Percentiles rank a stretch among this genome's conserved stretches.
Conservation (phyloP, 1,284 basidiomycete species). For the Moesziomyces antarcticus region DNA sequence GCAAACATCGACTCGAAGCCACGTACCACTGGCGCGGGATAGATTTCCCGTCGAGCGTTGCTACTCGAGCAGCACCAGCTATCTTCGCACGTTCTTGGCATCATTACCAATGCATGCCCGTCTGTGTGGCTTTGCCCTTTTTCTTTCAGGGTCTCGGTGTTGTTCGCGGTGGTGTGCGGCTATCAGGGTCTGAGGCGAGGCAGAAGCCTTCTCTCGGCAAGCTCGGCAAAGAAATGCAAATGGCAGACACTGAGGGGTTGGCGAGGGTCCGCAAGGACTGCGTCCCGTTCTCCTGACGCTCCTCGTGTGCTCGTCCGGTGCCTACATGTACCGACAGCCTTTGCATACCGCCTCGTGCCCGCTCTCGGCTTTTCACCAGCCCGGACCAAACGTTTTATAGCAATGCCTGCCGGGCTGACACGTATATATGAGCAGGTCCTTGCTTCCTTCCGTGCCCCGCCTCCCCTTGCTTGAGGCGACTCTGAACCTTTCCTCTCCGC, state of each 20-base stretch:
- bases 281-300: conserved; percentile 9
- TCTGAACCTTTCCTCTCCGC: background rate
- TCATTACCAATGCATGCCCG: no score
- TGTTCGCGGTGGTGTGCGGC: no score
- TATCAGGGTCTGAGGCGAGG: no score
- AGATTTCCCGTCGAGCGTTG: no score
- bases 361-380: background rate
- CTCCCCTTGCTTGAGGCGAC: background rate
- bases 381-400: background rate
- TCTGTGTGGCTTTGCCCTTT: no score
- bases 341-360: background rate
- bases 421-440: conserved; percentile 1
- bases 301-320: background rate
- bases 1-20: no score
- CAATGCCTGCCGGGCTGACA: background rate
- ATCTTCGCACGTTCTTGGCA: no score
- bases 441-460: background rate
- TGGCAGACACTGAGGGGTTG: background rate
- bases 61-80: no score
- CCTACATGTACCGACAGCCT: background rate
- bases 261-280: background rate
- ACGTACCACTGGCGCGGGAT: no score
- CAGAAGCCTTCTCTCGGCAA: background rate
- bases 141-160: no score
- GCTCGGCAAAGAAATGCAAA: background rate